Conservation (phyloP, 495 filamentous ascomycete species). For the Penicillium bialowiezense region DNA sequence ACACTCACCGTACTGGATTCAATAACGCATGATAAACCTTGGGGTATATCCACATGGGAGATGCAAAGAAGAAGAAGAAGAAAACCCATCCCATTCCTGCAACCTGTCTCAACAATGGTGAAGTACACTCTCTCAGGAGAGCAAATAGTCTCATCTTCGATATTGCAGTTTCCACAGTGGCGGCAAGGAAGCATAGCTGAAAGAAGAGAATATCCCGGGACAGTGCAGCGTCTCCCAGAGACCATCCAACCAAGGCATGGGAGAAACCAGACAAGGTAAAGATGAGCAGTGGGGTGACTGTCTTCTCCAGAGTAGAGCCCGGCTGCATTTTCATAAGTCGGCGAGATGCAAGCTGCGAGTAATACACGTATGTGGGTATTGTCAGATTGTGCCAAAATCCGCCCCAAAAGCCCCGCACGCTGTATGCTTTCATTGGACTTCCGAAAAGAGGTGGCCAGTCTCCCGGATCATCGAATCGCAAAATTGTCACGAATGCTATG, state of each 20-base stretch:
- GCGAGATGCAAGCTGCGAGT: not conserved
- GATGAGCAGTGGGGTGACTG: not conserved
- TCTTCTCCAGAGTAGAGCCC: not conserved
- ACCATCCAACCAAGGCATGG: not conserved
- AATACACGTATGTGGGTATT: not conserved
- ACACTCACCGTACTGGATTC: too few species aligned
- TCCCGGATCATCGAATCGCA: not conserved
- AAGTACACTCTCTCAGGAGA: too few species aligned
- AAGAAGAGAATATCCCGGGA: too few species aligned
- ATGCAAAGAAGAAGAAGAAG: too few species aligned
- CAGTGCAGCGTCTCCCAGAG: not conserved
- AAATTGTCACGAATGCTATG: too few species aligned
- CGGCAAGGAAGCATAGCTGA: too few species aligned
- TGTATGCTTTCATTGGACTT: not conserved
- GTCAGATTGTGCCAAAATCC: not conserved
- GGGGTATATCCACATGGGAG: too few species aligned
- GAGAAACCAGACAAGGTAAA: conserved; percentile 1
- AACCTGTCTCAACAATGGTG: too few species aligned
- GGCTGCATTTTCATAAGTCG: not conserved
- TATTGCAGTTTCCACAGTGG: too few species aligned
- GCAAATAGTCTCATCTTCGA: too few species aligned
- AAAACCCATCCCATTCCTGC: too few species aligned
- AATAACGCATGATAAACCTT: too few species aligned
- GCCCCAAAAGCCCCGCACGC: not conserved
- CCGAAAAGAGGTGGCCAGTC: conserved; percentile 2